phyloP scores from a whole-genome alignment of 2,329 filamentous ascomycete genomes.

The Zopfia rhizophila region DNA sequence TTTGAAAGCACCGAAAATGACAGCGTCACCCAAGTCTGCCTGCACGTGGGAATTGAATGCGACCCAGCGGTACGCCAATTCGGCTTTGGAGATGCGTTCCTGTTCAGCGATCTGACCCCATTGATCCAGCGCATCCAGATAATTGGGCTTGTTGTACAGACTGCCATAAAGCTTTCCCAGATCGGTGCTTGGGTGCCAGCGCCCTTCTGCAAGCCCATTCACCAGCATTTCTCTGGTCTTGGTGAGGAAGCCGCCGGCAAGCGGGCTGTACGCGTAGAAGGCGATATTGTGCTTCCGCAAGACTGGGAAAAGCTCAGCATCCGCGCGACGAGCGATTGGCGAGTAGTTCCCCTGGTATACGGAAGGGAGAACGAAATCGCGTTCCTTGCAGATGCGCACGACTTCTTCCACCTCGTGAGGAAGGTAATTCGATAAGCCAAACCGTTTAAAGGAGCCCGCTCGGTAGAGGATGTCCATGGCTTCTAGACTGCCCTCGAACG shows the following conservation, averaged over 20 bases:
- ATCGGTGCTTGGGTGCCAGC: slow-evolving; percentile 6
- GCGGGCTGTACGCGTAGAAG: slow-evolving; percentile 48
- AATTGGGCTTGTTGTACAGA: slow-evolving; percentile 7
- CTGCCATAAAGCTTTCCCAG: slow-evolving; percentile 6
- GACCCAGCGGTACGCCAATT: slow-evolving; percentile 53
- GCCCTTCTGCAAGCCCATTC: slow-evolving; percentile 8
- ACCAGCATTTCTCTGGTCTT: slow-evolving; percentile 15
- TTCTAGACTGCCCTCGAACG: slow-evolving; percentile 9
- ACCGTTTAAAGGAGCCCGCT: slow-evolving; percentile 15
- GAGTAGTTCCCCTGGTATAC: slow-evolving; percentile 56
- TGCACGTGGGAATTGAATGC: slow-evolving; percentile 46
- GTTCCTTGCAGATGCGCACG: slow-evolving; percentile 4
- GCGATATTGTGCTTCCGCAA: slow-evolving; percentile 51
- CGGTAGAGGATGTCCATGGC: slow-evolving; percentile 17
- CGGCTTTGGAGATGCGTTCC: slow-evolving; percentile 40
- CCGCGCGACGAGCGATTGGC: slow-evolving; percentile 43
- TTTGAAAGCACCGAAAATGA: slow-evolving; percentile 17
- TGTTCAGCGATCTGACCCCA: slow-evolving; percentile 38
- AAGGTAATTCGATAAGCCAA: slow-evolving; percentile 19
- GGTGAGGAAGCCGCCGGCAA: slow-evolving; percentile 24
- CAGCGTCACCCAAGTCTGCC: slow-evolving; percentile 41
- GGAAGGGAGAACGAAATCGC: slow-evolving; percentile 35
- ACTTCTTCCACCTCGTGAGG: slow-evolving; percentile 13
- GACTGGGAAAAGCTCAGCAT: slow-evolving; percentile 51
- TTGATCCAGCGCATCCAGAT: slow-evolving; percentile 3